Evolutionary conservation across 306 rosid species (phyloP).

Genomic region (Pueraria montana): DNA sequence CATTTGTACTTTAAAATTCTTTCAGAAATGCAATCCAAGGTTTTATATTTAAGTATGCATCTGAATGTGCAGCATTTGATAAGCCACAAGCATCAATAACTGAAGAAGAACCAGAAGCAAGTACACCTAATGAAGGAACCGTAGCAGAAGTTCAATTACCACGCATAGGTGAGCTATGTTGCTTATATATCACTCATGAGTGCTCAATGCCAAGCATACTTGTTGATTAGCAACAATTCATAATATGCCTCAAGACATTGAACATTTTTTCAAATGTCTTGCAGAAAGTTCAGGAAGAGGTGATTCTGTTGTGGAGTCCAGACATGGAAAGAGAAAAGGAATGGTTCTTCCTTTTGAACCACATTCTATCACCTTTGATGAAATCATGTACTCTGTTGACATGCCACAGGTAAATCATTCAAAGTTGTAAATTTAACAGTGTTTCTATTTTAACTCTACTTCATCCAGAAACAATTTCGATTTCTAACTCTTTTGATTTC

Average conservation of each 20-base stretch:
- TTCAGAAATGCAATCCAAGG: background rate
- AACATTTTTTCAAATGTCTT: slow-evolving; percentile 13
- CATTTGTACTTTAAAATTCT: background rate
- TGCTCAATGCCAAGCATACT: background rate
- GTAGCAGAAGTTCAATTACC: slow-evolving; percentile 51
- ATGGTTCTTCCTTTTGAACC: slow-evolving; percentile 79
- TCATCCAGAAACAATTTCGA: background rate
- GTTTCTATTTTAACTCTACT: background rate
- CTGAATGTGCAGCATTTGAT: slow-evolving; percentile 58
- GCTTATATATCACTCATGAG: slow-evolving; percentile 7
- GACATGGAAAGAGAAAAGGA: slow-evolving; percentile 58
- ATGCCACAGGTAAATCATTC: slow-evolving; percentile 65
- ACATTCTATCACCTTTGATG: slow-evolving; percentile 65
- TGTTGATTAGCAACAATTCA: background rate
- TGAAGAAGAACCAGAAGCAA: slow-evolving; percentile 48
- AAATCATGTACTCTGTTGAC: slow-evolving; percentile 65
- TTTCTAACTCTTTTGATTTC: slow-evolving; percentile 13
- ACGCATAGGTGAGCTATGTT: slow-evolving; percentile 49
- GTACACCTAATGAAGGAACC: slow-evolving; percentile 1
- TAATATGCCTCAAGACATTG: background rate
- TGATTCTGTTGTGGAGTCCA: slow-evolving; percentile 36
- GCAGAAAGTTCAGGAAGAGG: slow-evolving; percentile 52
- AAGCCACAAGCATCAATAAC: slow-evolving; percentile 51
- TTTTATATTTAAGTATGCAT: slow-evolving; percentile 3
- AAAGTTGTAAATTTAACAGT: background rate